Base-by-base conservation (phyloP, 2,329 filamentous ascomycete species). In the Talaromyces sp. region DNA sequence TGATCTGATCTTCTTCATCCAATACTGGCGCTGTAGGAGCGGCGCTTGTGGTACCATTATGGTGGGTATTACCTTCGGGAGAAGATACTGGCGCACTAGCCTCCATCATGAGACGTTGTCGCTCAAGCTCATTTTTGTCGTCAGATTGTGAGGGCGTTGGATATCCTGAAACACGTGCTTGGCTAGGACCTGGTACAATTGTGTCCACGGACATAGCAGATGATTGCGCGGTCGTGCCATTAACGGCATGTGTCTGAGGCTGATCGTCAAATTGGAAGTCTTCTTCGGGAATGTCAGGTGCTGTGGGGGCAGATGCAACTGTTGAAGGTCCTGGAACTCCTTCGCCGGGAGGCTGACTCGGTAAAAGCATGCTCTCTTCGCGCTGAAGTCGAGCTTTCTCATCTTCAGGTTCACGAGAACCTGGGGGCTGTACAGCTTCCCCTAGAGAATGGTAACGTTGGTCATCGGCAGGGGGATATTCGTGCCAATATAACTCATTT, bases 301-400 rank as follows among this genome's bases (percentile, higher is more conserved):
- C 77, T 35, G 81, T 77, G 35, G 82, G 76, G 46, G 66, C 69
- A n/a, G 67, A 67, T 53, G 66, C 68, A 60, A 59, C 65, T 59
- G 76, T 75, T 7, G 83, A 84, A 10, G 80, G 77, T n/a, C 77
- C 77, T 31, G 74, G 73, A 59, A 78, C 73, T 13, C 72, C 67
- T 35, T 77, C 71, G 0, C 73, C 79, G 13, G 89, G 84, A 14
- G 90, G 93, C 67, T 87, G 87, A 69, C 92, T 96, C 2, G 93
- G 93, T 24, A 97, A 76, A 5, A 97, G 78, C 53, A 87, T 84
- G 65, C 88, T 84, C 75, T 97, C 93, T 46, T 91, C 91, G 61
- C 85, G 85, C 53, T 88, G 85, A 61, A 95, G 77, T 55, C 88
- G 86, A 62, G 96, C 88, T 74, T 97, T 97, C 64, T 98, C 95